Percentiles rank a stretch among this genome's conserved stretches.
phyloP scores from a whole-genome alignment of 2,329 filamentous ascomycete species.

The Penicillium sp. region DNA sequence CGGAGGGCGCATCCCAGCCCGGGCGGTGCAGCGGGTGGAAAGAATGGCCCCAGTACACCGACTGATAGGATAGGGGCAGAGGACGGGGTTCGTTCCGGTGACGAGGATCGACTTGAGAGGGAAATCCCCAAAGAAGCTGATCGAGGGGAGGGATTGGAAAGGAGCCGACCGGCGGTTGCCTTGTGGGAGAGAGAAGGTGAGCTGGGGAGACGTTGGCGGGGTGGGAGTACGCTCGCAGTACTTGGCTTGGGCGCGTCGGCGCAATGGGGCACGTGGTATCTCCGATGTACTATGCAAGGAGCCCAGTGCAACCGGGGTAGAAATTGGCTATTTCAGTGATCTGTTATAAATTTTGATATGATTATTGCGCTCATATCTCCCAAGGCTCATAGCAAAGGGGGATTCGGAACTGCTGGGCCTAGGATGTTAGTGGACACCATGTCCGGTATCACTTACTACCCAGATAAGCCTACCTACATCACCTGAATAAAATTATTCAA shows the following conservation, averaged over 20 bases:
- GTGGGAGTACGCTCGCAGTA: conserved; percentile 17
- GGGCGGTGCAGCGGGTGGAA: conserved; percentile 14
- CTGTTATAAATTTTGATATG: not conserved
- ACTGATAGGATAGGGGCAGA: conserved; percentile 5
- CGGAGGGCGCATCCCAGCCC: conserved; percentile 20
- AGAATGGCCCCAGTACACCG: conserved; percentile 16
- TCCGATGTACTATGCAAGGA: conserved; percentile 14
- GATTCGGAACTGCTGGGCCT: too few relatives aligned
- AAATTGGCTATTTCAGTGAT: not conserved
- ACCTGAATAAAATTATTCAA: too few relatives aligned
- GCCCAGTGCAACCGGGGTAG: too few relatives aligned
- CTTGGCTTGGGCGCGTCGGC: conserved; percentile 13
- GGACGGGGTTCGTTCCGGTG: not conserved
- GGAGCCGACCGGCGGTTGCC: conserved; percentile 28
- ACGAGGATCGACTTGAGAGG: not conserved
- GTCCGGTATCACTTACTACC: too few relatives aligned
- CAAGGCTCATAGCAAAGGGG: too few relatives aligned
- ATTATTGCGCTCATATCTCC: not conserved
- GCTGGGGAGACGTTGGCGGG: conserved; percentile 12
- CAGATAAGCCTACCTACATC: too few relatives aligned
- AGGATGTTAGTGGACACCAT: too few relatives aligned
- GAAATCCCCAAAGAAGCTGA: not conserved
- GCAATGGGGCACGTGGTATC: conserved; percentile 22
- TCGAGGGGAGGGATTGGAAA: conserved; percentile 8
- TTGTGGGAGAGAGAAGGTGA: conserved; percentile 16